Base-by-base conservation (phyloP, 1,284 basidiomycete species). In the Singerocomus inundabilis region DNA sequence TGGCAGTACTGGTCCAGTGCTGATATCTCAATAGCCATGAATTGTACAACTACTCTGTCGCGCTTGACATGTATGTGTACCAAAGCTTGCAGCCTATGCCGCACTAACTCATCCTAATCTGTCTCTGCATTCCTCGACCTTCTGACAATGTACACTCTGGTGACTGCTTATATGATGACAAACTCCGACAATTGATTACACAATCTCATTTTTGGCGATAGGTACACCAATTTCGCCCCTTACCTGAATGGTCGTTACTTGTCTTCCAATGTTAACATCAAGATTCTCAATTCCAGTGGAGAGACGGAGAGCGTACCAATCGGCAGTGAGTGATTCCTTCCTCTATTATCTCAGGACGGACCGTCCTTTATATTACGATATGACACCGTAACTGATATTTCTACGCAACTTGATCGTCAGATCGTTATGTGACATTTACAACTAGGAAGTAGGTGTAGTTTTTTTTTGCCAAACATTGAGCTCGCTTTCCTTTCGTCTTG, bases 201-300 rank as follows among this genome's bases (percentile, higher is more conserved):
- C 34, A 11, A 38, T 18, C 18, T 16, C 18, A 10, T 42, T 37
- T 16, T n/a, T 26, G 25, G 18, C 6, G 33, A 57, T 57, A 85
- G 69, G 81, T 69, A 89, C 68, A 73, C 80, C 50, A 86, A 90
- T 67, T 91, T 90, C 62, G 85, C 75, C 5, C 89, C 89, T 3
- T 72, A 78, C 46, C 76, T 86, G 68, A 75, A 79, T 1, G 89
- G 89, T 12, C 80, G 88, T 37, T 93, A 91, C 63, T 73, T 94
- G 37, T 84, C 90, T 1, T 90, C 86, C 4, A 94, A 93, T 61
- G 88, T 82, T 41, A 91, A 93, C 67, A 91, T 93, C 60, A 93
- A 89, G 0, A 62, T 90, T 10, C 56, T 73, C 9, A 76, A 81
- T 57, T 70, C 77, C 38, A 61, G 79, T 26, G 78, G 76, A 28